Evolutionary conservation across 2,329 filamentous ascomycete genomes (phyloP).

Genomic region (Alternaria dauci): DNA sequence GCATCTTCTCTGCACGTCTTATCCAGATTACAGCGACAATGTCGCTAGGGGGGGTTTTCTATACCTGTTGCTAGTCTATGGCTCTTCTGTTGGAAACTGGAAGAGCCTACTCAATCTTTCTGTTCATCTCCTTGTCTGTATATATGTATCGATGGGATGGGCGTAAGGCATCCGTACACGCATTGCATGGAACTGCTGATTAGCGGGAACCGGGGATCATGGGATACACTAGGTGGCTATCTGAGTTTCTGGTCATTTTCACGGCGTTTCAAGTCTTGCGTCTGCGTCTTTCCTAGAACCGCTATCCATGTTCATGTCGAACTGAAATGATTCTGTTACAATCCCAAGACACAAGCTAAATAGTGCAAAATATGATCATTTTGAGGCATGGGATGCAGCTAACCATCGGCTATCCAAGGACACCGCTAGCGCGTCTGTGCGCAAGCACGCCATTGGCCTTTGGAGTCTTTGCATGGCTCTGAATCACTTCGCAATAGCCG

Average conservation of each 20-base stretch:
- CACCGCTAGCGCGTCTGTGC: constrained; percentile 27
- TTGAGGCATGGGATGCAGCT: constrained; percentile 25
- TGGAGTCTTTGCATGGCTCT: not conserved
- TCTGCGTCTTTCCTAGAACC: not conserved
- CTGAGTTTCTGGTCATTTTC: constrained; percentile 7
- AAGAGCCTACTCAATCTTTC: not conserved
- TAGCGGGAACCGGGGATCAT: not conserved
- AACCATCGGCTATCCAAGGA: constrained; percentile 23
- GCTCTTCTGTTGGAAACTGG: not conserved
- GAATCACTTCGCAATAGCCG: constrained; percentile 5
- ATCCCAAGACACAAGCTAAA: not conserved
- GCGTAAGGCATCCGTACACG: constrained; percentile 3
- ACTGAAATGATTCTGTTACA: not conserved
- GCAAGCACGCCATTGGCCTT: constrained; percentile 33
- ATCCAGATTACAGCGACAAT: not conserved
- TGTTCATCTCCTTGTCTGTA: constrained; percentile 2
- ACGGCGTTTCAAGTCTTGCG: not conserved
- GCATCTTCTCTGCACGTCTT: not conserved
- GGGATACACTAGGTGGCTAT: constrained; percentile 15
- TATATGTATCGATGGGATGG: constrained; percentile 2
- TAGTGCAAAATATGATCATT: constrained; percentile 18
- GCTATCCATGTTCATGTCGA: not conserved
- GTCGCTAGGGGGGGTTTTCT: not conserved
- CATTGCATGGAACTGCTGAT: constrained; percentile 6
- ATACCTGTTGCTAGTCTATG: not conserved